phyloP scores from a whole-genome alignment of 1,284 basidiomycete species.

The Mycena sp. region DNA sequence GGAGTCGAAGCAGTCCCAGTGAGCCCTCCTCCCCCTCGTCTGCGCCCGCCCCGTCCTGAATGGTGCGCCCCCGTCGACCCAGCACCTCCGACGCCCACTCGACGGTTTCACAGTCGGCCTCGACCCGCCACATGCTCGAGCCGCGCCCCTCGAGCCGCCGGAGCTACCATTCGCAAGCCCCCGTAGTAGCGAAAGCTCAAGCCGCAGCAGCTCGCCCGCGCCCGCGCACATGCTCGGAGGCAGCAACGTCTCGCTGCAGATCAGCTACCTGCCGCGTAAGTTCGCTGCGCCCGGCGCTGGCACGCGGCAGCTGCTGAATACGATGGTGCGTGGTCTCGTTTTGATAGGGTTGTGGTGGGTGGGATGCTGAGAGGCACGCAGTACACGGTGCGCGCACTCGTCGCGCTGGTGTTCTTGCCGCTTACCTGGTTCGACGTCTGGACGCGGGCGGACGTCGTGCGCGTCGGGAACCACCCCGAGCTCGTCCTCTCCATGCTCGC shows the following conservation, averaged over 20 bases:
- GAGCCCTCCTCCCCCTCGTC: slow-evolving; percentile 46
- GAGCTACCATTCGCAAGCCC: slow-evolving; percentile 10
- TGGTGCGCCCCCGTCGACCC: neutral
- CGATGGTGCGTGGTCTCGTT: slow-evolving; percentile 35
- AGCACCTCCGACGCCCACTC: slow-evolving; percentile 15
- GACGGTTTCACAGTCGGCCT: too few species aligned
- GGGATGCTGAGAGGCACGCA: slow-evolving; percentile 35
- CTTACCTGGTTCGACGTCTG: slow-evolving; percentile 76
- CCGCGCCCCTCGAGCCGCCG: slow-evolving; percentile 20
- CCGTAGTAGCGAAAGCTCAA: slow-evolving; percentile 1
- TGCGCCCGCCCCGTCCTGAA: slow-evolving; percentile 12
- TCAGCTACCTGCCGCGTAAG: slow-evolving; percentile 24
- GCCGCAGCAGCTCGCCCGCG: slow-evolving; percentile 24
- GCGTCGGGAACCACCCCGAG: slow-evolving; percentile 65
- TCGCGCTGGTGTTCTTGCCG: slow-evolving; percentile 64
- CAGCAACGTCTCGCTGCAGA: slow-evolving; percentile 22
- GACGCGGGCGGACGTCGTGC: slow-evolving; percentile 65
- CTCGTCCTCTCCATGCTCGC: slow-evolving; percentile 70
- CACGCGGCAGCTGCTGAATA: slow-evolving; percentile 62
- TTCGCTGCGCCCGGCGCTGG: slow-evolving; percentile 13
- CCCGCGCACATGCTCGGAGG: neutral
- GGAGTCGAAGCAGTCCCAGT: too few species aligned
- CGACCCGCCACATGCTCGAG: slow-evolving; percentile 15
- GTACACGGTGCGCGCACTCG: too few species aligned
- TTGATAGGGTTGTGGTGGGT: neutral